Evolutionary conservation across 2,329 filamentous ascomycete genomes (phyloP).

Genomic region (Coniochaeta sp.): DNA sequence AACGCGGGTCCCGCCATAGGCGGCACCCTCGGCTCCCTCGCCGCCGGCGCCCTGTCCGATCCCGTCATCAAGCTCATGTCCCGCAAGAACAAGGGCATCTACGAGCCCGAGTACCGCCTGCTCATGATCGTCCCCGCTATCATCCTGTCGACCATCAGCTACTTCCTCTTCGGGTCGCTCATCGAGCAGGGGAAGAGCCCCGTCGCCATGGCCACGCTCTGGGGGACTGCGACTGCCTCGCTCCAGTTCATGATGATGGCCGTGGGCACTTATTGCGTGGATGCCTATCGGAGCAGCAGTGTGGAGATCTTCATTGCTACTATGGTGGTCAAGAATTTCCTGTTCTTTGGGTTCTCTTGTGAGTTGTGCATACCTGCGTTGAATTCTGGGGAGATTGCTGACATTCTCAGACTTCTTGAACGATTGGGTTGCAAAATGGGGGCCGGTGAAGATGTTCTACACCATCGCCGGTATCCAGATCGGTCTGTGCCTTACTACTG

Average conservation of each 20-base stretch:
- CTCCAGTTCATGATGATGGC: conserved; percentile 21
- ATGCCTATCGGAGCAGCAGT: conserved; percentile 30
- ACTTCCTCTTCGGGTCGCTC: conserved; percentile 25
- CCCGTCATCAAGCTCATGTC: conserved; percentile 28
- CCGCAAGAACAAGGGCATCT: conserved; percentile 27
- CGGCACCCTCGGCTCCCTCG: conserved; percentile 22
- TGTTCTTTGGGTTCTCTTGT: conserved; percentile 32
- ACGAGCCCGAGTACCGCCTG: conserved; percentile 33
- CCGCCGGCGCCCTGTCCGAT: conserved; percentile 23
- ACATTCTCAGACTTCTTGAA: conserved; percentile 26
- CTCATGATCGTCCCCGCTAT: conserved; percentile 22
- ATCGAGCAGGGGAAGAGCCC: conserved; percentile 12
- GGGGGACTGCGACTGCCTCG: conserved; percentile 16
- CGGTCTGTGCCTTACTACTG: not conserved
- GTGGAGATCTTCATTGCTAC: conserved; percentile 33
- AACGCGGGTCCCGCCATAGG: conserved; percentile 30
- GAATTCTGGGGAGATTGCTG: not conserved
- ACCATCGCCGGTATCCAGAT: conserved; percentile 21
- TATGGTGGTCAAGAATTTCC: conserved; percentile 35
- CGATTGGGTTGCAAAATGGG: conserved; percentile 27
- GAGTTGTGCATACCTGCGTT: not conserved
- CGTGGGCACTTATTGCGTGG: conserved; percentile 26
- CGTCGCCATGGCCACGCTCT: conserved; percentile 24
- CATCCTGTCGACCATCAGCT: conserved; percentile 18
- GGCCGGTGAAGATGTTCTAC: conserved; percentile 28